Evolutionary conservation across 2,329 filamentous ascomycete genomes (phyloP).

Genomic region (Daldinia sp.): DNA sequence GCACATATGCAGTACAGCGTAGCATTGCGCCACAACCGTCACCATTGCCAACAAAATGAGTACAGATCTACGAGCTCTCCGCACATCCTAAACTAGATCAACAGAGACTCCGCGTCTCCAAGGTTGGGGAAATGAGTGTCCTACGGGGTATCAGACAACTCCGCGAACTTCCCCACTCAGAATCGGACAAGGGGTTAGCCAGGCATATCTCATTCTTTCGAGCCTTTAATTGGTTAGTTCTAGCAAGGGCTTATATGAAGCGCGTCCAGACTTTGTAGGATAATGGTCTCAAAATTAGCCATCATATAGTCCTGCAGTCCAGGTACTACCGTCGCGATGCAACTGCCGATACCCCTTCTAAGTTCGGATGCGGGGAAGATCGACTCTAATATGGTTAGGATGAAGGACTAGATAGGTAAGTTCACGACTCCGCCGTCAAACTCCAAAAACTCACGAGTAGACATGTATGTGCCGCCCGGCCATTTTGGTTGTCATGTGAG

Average conservation of each 20-base stretch:
- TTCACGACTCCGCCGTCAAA: constrained; percentile 16
- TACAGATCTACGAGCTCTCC: constrained; percentile 27
- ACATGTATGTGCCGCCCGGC: constrained; percentile 25
- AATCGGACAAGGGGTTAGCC: constrained; percentile 2
- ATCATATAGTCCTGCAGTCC: background rate
- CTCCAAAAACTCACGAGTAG: constrained; percentile 14
- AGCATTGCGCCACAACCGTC: constrained; percentile 21
- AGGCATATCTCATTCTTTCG: background rate
- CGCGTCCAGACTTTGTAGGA: background rate
- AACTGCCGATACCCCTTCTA: constrained; percentile 36
- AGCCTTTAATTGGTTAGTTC: constrained; percentile 4
- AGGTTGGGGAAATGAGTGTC: constrained; percentile 28
- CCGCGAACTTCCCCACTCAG: constrained; percentile 12
- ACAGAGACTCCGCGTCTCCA: constrained; percentile 27
- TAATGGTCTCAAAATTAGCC: constrained; percentile 13
- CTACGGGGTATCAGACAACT: constrained; percentile 20
- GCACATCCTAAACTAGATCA: constrained; percentile 22
- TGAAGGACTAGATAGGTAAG: constrained; percentile 20
- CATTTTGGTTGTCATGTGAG: constrained; percentile 18
- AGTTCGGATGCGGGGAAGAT: constrained; percentile 34
- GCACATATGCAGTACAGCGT: constrained; percentile 27
- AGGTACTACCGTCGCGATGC: constrained; percentile 15
- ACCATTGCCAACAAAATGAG: constrained; percentile 12
- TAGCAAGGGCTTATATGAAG: background rate
- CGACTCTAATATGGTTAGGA: constrained; percentile 32